Conservation (phyloP, 2,329 filamentous ascomycete species). For the Paecilomyces fulvus region DNA sequence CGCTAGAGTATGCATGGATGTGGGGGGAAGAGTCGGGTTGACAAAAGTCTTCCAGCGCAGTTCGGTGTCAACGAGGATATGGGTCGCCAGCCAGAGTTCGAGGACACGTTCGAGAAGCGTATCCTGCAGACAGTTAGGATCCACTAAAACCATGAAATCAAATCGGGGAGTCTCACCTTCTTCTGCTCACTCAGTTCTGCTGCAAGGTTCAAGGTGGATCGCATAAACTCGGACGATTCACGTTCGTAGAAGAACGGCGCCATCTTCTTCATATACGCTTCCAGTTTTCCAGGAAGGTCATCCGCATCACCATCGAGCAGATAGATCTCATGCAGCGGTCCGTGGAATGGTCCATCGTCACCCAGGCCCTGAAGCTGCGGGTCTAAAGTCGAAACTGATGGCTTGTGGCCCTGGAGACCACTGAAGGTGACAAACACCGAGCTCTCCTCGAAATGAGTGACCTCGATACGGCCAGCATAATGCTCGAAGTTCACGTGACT, state of each 20-base stretch:
- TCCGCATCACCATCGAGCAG: constrained; percentile 43
- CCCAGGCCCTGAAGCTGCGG: constrained; percentile 33
- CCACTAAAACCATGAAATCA: constrained; percentile 1
- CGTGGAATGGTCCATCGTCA: constrained; percentile 31
- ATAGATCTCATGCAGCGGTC: constrained; percentile 33
- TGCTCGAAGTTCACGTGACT: constrained; percentile 41
- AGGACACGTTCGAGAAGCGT: constrained; percentile 42
- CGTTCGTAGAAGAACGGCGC: constrained; percentile 38
- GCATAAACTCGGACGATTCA: constrained; percentile 45
- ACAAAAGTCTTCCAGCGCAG: constrained; percentile 43
- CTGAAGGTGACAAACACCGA: constrained; percentile 41
- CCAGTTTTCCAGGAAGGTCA: constrained; percentile 44
- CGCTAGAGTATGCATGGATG: constrained; percentile 27
- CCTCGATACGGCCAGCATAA: constrained; percentile 46
- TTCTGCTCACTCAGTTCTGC: constrained; percentile 29
- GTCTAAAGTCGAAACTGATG: constrained; percentile 28
- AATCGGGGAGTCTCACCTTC: constrained; percentile 23
- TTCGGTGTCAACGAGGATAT: constrained; percentile 43
- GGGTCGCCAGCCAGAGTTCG: constrained; percentile 50
- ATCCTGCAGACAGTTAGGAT: constrained; percentile 23
- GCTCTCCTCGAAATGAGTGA: constrained; percentile 47
- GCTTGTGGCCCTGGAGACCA: constrained; percentile 31
- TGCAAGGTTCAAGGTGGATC: constrained; percentile 37
- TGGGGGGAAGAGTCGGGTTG: constrained; percentile 34
- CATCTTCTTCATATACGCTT: constrained; percentile 46